Evolutionary conservation across 495 filamentous ascomycete genomes (phyloP).

Genomic region (Trichocladium antarcticum): DNA sequence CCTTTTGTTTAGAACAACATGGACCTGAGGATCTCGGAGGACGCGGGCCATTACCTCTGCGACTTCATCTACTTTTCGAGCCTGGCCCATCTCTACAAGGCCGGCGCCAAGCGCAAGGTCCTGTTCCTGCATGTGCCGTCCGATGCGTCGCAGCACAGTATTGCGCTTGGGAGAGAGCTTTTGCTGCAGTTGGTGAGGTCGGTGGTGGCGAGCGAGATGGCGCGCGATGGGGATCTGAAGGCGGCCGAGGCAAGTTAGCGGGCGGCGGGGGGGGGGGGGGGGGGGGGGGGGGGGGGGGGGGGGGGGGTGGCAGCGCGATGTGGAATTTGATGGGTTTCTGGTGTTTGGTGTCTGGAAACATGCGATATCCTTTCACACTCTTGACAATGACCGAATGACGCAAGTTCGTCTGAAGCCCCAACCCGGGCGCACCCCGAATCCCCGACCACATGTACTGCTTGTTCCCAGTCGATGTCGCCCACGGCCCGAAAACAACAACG

Average conservation of each 20-base stretch:
- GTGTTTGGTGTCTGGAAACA: too few relatives aligned
- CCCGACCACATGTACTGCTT: background rate
- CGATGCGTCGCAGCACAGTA: conserved; percentile 41
- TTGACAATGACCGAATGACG: too few relatives aligned
- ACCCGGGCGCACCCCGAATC: too few relatives aligned
- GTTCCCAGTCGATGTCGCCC: background rate
- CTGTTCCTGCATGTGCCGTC: conserved; percentile 73
- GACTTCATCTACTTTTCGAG: conserved; percentile 81
- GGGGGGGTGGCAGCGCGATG: too few relatives aligned
- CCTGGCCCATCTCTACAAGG: conserved; percentile 45
- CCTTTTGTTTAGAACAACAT: conserved; percentile 25
- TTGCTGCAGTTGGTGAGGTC: conserved; percentile 58
- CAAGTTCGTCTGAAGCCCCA: too few relatives aligned
- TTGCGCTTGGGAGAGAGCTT: conserved; percentile 52
- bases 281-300: background rate
- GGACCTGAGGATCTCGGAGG: conserved; percentile 55
- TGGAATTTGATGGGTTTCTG: too few relatives aligned
- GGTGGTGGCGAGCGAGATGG: conserved; percentile 41
- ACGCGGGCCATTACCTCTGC: conserved; percentile 73
- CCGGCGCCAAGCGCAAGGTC: conserved; percentile 44
- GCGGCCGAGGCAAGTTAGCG: background rate
- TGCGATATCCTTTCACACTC: too few relatives aligned
- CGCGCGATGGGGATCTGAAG: background rate
- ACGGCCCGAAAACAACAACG: background rate
- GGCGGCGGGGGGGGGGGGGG: background rate